Evolutionary conservation across 2,329 filamentous ascomycete genomes (phyloP).

Genomic region (Fusarium nisikadoi): DNA sequence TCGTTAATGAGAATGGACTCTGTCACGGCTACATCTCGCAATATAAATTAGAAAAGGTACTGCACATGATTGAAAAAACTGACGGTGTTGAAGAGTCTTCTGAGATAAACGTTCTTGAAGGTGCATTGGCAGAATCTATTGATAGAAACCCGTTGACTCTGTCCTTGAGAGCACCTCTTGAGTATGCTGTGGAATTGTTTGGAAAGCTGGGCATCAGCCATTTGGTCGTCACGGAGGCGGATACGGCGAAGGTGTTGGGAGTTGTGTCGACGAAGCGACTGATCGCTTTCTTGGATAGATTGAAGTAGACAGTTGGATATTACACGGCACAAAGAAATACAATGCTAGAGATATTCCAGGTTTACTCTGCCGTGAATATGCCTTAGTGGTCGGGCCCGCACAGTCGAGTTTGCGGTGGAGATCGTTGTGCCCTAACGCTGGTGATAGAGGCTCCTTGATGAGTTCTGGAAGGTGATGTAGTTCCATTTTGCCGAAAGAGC

Average conservation of each 20-base stretch:
- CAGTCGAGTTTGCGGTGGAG: not conserved
- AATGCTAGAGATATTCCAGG: rapidly evolving
- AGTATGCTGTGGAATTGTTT: constrained; percentile 24
- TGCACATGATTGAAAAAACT: not conserved
- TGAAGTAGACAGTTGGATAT: not conserved
- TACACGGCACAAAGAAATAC: rapidly evolving
- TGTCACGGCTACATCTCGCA: constrained; percentile 8
- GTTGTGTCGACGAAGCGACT: constrained; percentile 5
- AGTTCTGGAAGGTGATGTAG: constrained; percentile 40
- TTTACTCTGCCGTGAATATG: rapidly evolving
- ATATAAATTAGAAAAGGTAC: not conserved
- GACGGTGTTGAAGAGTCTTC: not conserved
- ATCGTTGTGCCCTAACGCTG: not conserved
- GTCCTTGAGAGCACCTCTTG: constrained; percentile 6
- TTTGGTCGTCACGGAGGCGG: constrained; percentile 5
- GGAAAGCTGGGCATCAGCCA: constrained; percentile 3
- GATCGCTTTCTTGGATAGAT: not conserved
- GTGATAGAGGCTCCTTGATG: not conserved
- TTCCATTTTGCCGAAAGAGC: constrained; percentile 53
- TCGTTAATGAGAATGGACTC: constrained; percentile 1
- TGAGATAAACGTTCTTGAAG: constrained; percentile 1
- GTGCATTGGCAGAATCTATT: not conserved
- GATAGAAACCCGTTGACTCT: constrained; percentile 6
- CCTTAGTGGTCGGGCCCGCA: not conserved
- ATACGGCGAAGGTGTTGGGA: constrained; percentile 13